Evolutionary conservation across 768 basidiomycete species (phyloP).

Genomic region (Lanmaoa rubissima): DNA sequence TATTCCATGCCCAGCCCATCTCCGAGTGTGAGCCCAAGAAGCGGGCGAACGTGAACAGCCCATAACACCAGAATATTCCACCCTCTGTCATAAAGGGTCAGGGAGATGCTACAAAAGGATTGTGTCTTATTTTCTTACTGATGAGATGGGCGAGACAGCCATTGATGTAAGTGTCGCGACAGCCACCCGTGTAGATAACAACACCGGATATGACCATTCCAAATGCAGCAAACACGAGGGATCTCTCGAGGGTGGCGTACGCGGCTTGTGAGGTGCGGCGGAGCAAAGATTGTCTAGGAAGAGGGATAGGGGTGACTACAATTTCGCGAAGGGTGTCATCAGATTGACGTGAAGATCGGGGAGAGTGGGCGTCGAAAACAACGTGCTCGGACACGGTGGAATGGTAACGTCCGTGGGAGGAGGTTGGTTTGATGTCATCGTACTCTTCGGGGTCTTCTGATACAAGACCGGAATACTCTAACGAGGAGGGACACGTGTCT

Average conservation of each 20-base stretch:
- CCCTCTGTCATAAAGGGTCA: constrained; percentile 54
- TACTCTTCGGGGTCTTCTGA: constrained; percentile 54
- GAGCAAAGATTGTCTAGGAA: constrained; percentile 28
- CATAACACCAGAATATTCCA: constrained; percentile 90
- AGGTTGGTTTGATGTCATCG: constrained; percentile 42
- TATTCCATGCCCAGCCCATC: constrained; percentile 96
- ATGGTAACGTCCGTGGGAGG: constrained; percentile 34
- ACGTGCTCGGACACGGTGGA: constrained; percentile 54
- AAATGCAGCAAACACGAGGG: constrained; percentile 70
- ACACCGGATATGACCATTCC: constrained; percentile 66
- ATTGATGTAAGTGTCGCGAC: constrained; percentile 74
- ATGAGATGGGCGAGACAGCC: constrained; percentile 89
- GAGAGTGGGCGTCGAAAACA: constrained; percentile 47
- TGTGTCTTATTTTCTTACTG: constrained; percentile 48
- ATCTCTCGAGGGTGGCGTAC: constrained; percentile 58
- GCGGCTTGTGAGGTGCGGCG: constrained; percentile 43
- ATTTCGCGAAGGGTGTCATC: constrained; percentile 56
- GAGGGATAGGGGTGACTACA: constrained; percentile 18
- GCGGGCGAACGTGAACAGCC: constrained; percentile 86
- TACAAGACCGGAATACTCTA: constrained; percentile 60
- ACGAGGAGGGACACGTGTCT: constrained; percentile 18
- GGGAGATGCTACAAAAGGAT: neutral
- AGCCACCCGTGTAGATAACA: constrained; percentile 83
- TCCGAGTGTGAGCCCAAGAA: constrained; percentile 87
- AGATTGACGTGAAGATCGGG: constrained; percentile 43